Conservation (phyloP, 2,329 filamentous ascomycete genomes). For the Monosporascus ibericus region DNA sequence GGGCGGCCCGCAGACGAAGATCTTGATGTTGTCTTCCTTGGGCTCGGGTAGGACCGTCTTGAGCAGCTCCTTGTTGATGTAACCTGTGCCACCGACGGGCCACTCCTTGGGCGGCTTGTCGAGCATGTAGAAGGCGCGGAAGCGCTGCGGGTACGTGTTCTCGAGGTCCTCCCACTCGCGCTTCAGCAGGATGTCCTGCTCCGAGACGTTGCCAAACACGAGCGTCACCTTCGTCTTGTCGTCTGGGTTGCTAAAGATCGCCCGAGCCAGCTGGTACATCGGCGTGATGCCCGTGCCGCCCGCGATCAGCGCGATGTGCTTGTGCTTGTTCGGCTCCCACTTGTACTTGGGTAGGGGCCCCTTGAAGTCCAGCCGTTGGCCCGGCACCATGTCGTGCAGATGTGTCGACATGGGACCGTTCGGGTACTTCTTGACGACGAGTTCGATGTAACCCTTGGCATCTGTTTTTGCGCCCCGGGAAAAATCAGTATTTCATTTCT, state of each 20-base stretch:
- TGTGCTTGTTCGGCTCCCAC: conserved; percentile 87
- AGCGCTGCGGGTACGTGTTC: conserved; percentile 91
- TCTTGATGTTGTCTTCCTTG: conserved; percentile 85
- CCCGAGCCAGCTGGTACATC: conserved; percentile 90
- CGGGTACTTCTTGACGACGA: conserved; percentile 88
- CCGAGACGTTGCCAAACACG: conserved; percentile 81
- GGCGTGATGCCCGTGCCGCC: conserved; percentile 96
- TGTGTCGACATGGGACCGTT: conserved; percentile 88
- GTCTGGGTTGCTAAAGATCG: conserved; percentile 91
- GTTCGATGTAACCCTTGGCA: conserved; percentile 72
- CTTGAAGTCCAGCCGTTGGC: conserved; percentile 85
- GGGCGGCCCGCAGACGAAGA: conserved; percentile 93
- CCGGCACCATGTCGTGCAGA: conserved; percentile 74
- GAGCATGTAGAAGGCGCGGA: conserved; percentile 90
- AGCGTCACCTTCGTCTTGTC: conserved; percentile 98
- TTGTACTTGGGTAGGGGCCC: conserved; percentile 91
- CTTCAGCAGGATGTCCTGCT: conserved; percentile 90
- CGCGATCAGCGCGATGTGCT: conserved; percentile 81
- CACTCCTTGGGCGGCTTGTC: conserved; percentile 78
- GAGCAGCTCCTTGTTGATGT: conserved; percentile 82
- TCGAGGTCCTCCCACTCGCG: conserved; percentile 79
- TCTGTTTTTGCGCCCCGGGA: conserved; percentile 38
- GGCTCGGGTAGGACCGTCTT: conserved; percentile 94
- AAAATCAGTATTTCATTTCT: too few species aligned
- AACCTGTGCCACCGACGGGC: conserved; percentile 65